Evolutionary conservation across 176 grass and related monocot genomes (phyloP), one percentile per base, ranked within the genome.

Genomic region (Zizania latifolia): DNA sequence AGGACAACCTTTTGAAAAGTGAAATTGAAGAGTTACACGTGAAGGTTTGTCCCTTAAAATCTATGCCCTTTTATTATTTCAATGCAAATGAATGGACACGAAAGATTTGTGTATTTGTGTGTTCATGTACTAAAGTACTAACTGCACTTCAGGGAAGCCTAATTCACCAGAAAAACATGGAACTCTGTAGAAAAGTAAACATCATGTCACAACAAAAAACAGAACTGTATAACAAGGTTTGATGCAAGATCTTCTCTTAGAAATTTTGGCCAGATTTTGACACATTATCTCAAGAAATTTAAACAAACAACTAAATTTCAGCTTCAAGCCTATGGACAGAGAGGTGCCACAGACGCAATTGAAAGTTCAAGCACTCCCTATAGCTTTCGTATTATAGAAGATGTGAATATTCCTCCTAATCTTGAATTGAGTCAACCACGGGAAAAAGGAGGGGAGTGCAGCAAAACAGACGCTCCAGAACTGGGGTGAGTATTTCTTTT

Each of bases 111-210:
- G 64, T 34, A 41, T 41, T 30, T 76, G n/a, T n/a, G n/a, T 21
- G 45, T n/a, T n/a, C n/a, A n/a, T 53, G 48, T 22, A 58, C 50
- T 77, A 32, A 48, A 68, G n/a, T 58, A 66, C 23, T 57, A 37
- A 22, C 23, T 65, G 16, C 62, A 32, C n/a, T 51, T 62, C 85
- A 92, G 89, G 73, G 89, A 75, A 71, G 63, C 31, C 38, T 85
- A 63, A 88, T 92, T 77, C 85, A 88, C 31, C 78, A 87, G 57
- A 82, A 92, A 82, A 92, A 92, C 66, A 71, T 88, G 21, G 89
- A 92, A 71, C 85, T 92, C 23, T 44, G 64, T 62, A 70, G 71
- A 66, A 82, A 32, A 27, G 46, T 85, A 62, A 82, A 74, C 27
- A 4, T 74, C 44, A 57, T 91, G 58, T 76, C 58, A n/a, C 58